A percentile compares a stretch with the other conserved stretches of the same genome.
These are phyloP conservation scores for Eutrema yunnanense DNA, from an alignment of 345 rosid species.

Conservation along the genomic window DNA sequence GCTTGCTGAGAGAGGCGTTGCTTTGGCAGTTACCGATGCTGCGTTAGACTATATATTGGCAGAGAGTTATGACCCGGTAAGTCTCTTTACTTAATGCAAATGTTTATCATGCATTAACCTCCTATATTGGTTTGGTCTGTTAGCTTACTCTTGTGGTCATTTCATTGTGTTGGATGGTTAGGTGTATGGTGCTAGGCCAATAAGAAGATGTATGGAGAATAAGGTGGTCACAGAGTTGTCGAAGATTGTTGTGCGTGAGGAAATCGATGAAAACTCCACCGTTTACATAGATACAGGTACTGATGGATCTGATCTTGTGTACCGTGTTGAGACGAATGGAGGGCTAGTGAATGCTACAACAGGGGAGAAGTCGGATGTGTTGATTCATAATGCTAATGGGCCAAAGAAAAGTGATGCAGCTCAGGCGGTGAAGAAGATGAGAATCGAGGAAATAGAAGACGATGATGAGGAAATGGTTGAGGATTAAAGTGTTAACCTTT, in stretches of 20 bases:
- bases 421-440: conserved; percentile 91
- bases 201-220: conserved; percentile 92
- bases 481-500: not conserved
- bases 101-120: not conserved
- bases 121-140: not conserved
- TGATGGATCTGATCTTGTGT: conserved; percentile 36
- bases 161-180: conserved; percentile 9
- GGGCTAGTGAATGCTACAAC: conserved; percentile 73
- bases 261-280: conserved; percentile 78
- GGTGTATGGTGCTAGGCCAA: conserved; percentile 92
- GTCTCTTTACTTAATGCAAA: conserved; percentile 8
- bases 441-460: conserved; percentile 60
- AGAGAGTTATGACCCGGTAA: conserved; percentile 83
- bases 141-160: not conserved
- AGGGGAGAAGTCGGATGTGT: conserved; percentile 58
- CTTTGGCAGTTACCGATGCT: conserved; percentile 75
- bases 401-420: conserved; percentile 47
- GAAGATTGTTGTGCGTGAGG: conserved; percentile 73
- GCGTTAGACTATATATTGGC: conserved; percentile 66
- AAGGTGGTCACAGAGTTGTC: conserved; percentile 87
- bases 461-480: conserved; percentile 56
- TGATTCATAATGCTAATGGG: conserved; percentile 52
- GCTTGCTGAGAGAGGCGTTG: conserved; percentile 82
- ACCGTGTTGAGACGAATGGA: conserved; percentile 66
- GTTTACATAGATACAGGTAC: conserved; percentile 66